Evolutionary conservation across 2,329 filamentous ascomycete genomes (phyloP).

Genomic region (Monosporascus cannonballus): DNA sequence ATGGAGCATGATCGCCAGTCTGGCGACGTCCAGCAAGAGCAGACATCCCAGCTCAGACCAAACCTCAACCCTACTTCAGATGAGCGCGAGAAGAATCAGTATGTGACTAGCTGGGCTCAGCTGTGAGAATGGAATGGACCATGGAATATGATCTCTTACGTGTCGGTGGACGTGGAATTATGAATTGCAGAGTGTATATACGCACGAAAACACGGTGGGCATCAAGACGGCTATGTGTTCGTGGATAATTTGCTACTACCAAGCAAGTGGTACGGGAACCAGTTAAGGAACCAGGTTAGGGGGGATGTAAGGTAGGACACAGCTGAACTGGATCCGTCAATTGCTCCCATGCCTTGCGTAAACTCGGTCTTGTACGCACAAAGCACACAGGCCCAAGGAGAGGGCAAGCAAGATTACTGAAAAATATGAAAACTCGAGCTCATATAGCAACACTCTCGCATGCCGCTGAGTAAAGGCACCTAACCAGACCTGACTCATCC

Average conservation of each 20-base stretch:
- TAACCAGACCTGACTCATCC: not conserved
- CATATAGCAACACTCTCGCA: not conserved
- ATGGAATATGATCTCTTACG: not conserved
- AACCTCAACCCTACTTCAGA: slow-evolving; percentile 7
- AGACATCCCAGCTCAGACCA: not conserved
- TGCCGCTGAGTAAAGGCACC: not conserved
- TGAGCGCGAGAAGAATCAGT: slow-evolving; percentile 5
- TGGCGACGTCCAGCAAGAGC: not conserved
- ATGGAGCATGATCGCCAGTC: not conserved
- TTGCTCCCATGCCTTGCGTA: not conserved
- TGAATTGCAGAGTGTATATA: too few species aligned
- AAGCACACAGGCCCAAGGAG: not conserved
- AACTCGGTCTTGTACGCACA: not conserved
- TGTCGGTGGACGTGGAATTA: too few species aligned
- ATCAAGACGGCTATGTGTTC: too few species aligned
- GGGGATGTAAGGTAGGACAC: not conserved
- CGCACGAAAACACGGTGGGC: too few species aligned
- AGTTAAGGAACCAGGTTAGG: too few species aligned
- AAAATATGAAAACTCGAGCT: not conserved
- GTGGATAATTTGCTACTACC: not conserved
- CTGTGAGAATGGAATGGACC: slow-evolving; percentile 1
- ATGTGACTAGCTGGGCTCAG: slow-evolving; percentile 9
- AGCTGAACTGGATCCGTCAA: not conserved
- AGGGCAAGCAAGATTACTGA: not conserved
- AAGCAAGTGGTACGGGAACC: too few species aligned